These are phyloP conservation scores for Starmerella davenportii DNA, from an alignment of 805 yeast genomes.

Conservation along the genomic window DNA sequence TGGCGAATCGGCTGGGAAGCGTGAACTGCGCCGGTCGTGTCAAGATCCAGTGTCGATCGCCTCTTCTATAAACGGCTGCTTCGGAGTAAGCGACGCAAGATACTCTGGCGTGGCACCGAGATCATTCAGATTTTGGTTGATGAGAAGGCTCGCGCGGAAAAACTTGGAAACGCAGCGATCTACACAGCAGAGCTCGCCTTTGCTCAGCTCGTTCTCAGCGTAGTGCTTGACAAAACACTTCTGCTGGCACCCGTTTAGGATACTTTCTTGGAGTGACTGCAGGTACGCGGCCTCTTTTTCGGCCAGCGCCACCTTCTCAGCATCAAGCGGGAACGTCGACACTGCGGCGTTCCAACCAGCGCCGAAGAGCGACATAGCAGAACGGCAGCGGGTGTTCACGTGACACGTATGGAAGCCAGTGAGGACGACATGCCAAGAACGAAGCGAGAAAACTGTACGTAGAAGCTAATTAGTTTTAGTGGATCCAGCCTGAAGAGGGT, in stretches of 20 bases:
- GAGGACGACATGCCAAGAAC: neutral
- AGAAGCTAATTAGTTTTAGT: no score
- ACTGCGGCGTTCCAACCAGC: conserved; percentile 19
- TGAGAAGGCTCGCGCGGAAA: conserved; percentile 40
- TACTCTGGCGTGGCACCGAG: conserved; percentile 8
- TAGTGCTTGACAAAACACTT: conserved; percentile 80
- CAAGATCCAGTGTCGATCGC: no score
- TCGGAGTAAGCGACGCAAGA: conserved; percentile 6
- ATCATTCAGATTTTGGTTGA: conserved; percentile 18
- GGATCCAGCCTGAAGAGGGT: no score
- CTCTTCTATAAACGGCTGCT: no score
- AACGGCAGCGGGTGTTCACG: no score
- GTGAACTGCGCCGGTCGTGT: no score
- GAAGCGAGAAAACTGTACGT: no score
- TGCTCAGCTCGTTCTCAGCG: conserved; percentile 66
- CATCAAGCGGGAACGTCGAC: conserved; percentile 18
- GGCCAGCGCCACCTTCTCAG: conserved; percentile 21
- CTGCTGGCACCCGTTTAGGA: conserved; percentile 42
- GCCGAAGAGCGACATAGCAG: conserved; percentile 22
- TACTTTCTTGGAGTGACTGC: conserved; percentile 21
- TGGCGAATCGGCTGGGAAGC: no score
- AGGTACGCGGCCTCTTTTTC: conserved; percentile 22
- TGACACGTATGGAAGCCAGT: no score
- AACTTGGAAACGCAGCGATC: conserved; percentile 79
- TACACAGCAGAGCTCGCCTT: conserved; percentile 67